Base-by-base conservation (phyloP, 2,329 filamentous ascomycete genomes). In the Colletotrichum orbiculare region DNA sequence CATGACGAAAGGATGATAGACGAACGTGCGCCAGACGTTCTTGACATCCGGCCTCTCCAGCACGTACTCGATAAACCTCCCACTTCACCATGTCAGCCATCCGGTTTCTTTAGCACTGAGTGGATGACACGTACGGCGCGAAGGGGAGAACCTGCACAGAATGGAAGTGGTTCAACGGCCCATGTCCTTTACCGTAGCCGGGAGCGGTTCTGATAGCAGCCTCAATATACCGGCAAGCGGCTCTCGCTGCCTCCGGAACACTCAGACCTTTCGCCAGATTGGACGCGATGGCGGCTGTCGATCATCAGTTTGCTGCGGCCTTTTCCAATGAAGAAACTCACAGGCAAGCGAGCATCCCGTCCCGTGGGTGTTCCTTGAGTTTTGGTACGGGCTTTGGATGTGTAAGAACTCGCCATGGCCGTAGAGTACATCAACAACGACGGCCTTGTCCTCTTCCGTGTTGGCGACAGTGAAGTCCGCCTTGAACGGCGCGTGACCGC, bases 311-410 rank as follows among this genome's bases (percentile, higher is more conserved):
- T 8, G 10, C 15, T n/a, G 13, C 37, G n/a, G 4, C 4, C 12
- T 5, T 6, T 15, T 11, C 33, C 35, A 8, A 7, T 1, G 10
- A 6, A 2, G 6, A 54, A 37, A 82, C 89, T 81, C 77, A 92
- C 90, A 97, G 45, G 96, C 96, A 65, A 98, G 84, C 9, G 94
- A 96, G 74, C 96, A 99, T 4, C 96, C 96, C 0, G 96, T 98
- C 1, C 96, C 96, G 73, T 99, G 96, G 0, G 95, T 98, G 73
- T 95, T 95, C 65, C 83, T 90, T 8, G 91, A 93, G 9, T 83
- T 78, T 67, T 93, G 83, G 73, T 91, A 97, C 5, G 84, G 82
- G 43, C 88, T 91, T 75, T 94, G 85, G 53, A 97, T 85, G 43
- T 88, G 80, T 1, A 87, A 81, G 0, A 85, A 76, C 0, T 79